phyloP scores from a whole-genome alignment of 352 stramenopile species.

The Poterioochromonas sp. region DNA sequence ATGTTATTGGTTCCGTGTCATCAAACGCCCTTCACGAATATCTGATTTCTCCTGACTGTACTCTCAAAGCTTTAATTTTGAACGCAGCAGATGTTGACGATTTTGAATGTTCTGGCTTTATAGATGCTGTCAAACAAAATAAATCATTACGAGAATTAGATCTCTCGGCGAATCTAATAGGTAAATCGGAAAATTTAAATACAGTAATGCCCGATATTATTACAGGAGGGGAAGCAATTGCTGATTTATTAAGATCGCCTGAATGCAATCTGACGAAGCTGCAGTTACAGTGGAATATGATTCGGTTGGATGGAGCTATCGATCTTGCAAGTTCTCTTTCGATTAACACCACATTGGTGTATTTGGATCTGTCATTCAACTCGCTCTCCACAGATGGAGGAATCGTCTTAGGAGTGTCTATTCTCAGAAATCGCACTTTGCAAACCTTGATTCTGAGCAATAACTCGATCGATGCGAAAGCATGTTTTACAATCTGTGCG shows the following conservation, averaged over 20 bases:
- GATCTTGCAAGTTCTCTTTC: not conserved
- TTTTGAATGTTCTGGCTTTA: constrained; percentile 37
- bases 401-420: constrained; percentile 22
- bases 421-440: constrained; percentile 36
- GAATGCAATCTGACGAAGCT: not conserved
- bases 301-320: constrained; percentile 18
- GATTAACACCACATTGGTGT: constrained; percentile 28
- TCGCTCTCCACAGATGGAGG: constrained; percentile 34
- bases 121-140: constrained; percentile 43
- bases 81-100: constrained; percentile 39
- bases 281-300: constrained; percentile 29
- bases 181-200: constrained; percentile 33
- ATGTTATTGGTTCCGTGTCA: constrained; percentile 37
- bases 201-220: constrained; percentile 30
- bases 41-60: not conserved
- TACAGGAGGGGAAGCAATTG: constrained; percentile 41
- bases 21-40: constrained; percentile 32
- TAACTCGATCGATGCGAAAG: constrained; percentile 15
- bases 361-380: constrained; percentile 43
- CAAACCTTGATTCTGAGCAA: not conserved
- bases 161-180: constrained; percentile 23
- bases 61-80: not conserved
- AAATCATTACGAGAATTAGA: not conserved
- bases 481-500: constrained; percentile 9
- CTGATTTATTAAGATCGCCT: constrained; percentile 11